These are phyloP conservation scores for Crithidia expoeki DNA, from an alignment of 208 protist genomes.

Conservation along the genomic window DNA sequence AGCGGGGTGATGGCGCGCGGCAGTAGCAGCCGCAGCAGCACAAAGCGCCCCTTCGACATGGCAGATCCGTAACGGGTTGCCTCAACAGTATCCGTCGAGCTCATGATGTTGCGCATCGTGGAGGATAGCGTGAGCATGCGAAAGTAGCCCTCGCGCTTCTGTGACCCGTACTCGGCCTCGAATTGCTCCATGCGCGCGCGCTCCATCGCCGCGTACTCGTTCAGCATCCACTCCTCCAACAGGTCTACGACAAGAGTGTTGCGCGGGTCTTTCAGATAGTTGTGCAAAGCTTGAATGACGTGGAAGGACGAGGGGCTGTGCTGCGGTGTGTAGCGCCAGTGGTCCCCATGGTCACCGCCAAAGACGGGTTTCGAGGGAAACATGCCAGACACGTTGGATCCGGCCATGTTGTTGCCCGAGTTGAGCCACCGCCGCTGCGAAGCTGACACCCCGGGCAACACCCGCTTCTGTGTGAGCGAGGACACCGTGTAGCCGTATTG, in stretches of 20 bases:
- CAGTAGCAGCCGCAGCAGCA: constrained; percentile 63
- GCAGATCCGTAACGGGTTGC: constrained; percentile 11
- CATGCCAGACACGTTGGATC: constrained; percentile 6
- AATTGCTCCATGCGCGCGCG: constrained; percentile 18
- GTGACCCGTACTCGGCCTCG: constrained; percentile 19
- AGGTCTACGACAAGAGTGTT: constrained; percentile 35
- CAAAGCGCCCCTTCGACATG: constrained; percentile 51
- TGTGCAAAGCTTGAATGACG: constrained; percentile 43
- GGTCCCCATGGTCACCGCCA: constrained; percentile 6
- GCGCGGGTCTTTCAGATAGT: constrained; percentile 43
- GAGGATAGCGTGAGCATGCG: constrained; percentile 14
- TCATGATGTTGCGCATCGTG: constrained; percentile 6
- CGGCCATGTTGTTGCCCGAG: constrained; percentile 9
- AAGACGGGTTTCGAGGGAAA: constrained; percentile 14
- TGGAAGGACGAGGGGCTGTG: constrained; percentile 52
- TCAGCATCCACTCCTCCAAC: constrained; percentile 45
- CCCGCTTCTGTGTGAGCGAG: constrained; percentile 48
- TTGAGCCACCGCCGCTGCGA: constrained; percentile 34
- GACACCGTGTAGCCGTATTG: constrained; percentile 63
- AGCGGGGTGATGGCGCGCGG: constrained; percentile 38
- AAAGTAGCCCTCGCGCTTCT: not conserved
- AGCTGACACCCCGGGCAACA: constrained; percentile 28
- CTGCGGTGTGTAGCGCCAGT: constrained; percentile 36
- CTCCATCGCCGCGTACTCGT: constrained; percentile 36
- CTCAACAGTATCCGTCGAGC: constrained; percentile 3